A percentile compares a stretch with the other conserved stretches of the same genome.
These are phyloP conservation scores for Omphalea diandra DNA, from an alignment of 441 rosid species.

Conservation along the genomic window DNA sequence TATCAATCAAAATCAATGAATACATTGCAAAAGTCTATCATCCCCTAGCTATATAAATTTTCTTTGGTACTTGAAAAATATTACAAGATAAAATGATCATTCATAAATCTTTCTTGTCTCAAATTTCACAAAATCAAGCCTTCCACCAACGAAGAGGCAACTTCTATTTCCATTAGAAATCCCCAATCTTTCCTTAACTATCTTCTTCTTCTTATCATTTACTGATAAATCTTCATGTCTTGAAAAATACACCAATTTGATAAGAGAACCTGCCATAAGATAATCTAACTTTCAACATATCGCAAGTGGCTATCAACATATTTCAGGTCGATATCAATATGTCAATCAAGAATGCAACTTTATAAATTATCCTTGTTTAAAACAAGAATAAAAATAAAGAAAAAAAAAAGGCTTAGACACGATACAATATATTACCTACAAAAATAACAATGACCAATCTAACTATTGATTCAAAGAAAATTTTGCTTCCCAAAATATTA, in stretches of 20 bases:
- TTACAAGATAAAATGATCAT: too few species aligned
- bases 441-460: not conserved
- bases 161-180: slow-evolving; percentile 75
- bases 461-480: not conserved
- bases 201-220: slow-evolving; percentile 70
- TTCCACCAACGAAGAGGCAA: slow-evolving; percentile 96
- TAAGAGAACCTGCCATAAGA: slow-evolving; percentile 76
- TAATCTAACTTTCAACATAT: not conserved
- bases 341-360: not conserved
- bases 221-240: slow-evolving; percentile 73
- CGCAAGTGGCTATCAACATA: not conserved
- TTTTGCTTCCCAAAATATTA: too few species aligned
- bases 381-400: not conserved
- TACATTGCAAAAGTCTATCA: too few species aligned
- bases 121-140: slow-evolving; percentile 97
- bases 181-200: slow-evolving; percentile 68
- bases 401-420: not conserved
- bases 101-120: slow-evolving; percentile 91
- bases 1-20: too few species aligned
- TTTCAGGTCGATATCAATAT: not conserved
- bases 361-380: not conserved
- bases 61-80: too few species aligned
- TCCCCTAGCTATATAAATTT: too few species aligned
- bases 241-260: slow-evolving; percentile 94
- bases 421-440: not conserved